Evolutionary conservation across 2,329 filamentous ascomycete species (phyloP).

Genomic region (Calonectria pseudoturangicola): DNA sequence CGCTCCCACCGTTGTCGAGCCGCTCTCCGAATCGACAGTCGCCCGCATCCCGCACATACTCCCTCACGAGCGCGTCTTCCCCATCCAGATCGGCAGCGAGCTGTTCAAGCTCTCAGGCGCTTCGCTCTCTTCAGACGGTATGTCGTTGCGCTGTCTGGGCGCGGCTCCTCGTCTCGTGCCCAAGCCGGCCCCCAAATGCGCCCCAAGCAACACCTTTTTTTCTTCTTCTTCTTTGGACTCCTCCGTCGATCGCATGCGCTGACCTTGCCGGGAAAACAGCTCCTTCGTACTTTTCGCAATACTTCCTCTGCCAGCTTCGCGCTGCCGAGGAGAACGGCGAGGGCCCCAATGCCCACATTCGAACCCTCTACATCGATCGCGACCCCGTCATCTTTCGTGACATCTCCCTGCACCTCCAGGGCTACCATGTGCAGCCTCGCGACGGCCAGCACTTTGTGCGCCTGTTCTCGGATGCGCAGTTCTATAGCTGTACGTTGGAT

Average conservation of each 20-base stretch:
- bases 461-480: conserved; percentile 95
- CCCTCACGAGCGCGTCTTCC: conserved; percentile 83
- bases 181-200: conserved; percentile 8
- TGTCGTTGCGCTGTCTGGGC: conserved; percentile 54
- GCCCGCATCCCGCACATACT: conserved; percentile 74
- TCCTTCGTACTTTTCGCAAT: conserved; percentile 96
- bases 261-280: conserved; percentile 69
- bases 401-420: conserved; percentile 92
- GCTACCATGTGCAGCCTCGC: conserved; percentile 88
- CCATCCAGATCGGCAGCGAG: conserved; percentile 83
- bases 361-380: conserved; percentile 95
- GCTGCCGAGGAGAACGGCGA: conserved; percentile 76
- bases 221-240: neutral
- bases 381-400: conserved; percentile 92
- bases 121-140: conserved; percentile 83
- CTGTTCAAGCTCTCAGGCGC: conserved; percentile 84
- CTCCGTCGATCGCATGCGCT: conserved; percentile 23
- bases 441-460: conserved; percentile 93
- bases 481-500: conserved; percentile 83
- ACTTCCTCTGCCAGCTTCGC: conserved; percentile 89
- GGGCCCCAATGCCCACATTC: conserved; percentile 70
- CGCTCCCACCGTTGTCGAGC: conserved; percentile 44
- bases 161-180: conserved; percentile 15
- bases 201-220: neutral
- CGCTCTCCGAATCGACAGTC: conserved; percentile 59